Conservation (phyloP, 1,139 yeast genomes). For the Sugiyamaella paludigena region DNA sequence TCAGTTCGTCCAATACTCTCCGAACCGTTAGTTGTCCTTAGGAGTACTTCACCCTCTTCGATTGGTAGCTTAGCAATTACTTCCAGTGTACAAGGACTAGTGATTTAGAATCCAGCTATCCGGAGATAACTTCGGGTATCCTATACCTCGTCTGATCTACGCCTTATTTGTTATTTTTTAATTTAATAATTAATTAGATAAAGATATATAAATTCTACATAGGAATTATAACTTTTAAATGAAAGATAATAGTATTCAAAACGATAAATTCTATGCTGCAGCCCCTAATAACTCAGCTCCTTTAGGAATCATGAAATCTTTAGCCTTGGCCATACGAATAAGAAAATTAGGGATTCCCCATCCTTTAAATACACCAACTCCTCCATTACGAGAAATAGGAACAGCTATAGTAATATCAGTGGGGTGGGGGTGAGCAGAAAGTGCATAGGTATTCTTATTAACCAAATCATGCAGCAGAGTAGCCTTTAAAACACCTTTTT, state of each 20-base stretch:
- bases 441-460: constrained; percentile 2
- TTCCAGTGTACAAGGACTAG: too few relatives aligned
- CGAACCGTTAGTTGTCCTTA: too few relatives aligned
- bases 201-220: too few relatives aligned
- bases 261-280: neutral
- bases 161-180: too few relatives aligned
- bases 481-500: constrained; percentile 16
- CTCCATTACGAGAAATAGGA: constrained; percentile 25
- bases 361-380: constrained; percentile 26
- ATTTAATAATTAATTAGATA: too few relatives aligned
- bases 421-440: constrained; percentile 12
- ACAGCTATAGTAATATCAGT: constrained; percentile 17
- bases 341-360: constrained; percentile 26
- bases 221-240: too few relatives aligned
- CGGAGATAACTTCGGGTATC: too few relatives aligned
- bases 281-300: constrained; percentile 12
- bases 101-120: too few relatives aligned
- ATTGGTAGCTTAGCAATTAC: too few relatives aligned
- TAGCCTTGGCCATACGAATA: constrained; percentile 21
- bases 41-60: too few relatives aligned
- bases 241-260: neutral
- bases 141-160: too few relatives aligned
- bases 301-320: constrained; percentile 22
- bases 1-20: too few relatives aligned
- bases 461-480: constrained; percentile 22